These are phyloP conservation scores for Geotrichum klebahnii DNA, from an alignment of 1,139 yeast species.

Conservation along the genomic window DNA sequence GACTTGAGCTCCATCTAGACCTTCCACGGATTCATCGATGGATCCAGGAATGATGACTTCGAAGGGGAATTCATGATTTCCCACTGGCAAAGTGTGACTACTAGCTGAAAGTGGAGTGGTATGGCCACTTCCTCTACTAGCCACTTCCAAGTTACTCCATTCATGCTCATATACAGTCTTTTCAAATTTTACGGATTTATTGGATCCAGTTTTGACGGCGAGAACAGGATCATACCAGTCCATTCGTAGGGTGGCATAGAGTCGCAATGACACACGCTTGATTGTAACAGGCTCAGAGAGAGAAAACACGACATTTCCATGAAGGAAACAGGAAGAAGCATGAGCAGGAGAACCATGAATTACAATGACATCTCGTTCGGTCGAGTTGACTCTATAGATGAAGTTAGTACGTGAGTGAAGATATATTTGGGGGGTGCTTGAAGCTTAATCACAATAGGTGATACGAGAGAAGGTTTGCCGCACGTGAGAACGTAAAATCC, in stretches of 20 bases:
- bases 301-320: conserved; percentile 76
- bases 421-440: no score
- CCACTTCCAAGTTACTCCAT: conserved; percentile 66
- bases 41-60: conserved; percentile 80
- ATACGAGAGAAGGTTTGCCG: no score
- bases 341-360: conserved; percentile 73
- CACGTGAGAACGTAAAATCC: background rate
- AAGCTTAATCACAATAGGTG: no score
- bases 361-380: conserved; percentile 75
- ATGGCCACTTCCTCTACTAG: conserved; percentile 12
- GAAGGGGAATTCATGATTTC: conserved; percentile 90
- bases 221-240: conserved; percentile 38
- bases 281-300: conserved; percentile 72
- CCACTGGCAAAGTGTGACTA: conserved; percentile 47
- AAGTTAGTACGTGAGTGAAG: conserved; percentile 3
- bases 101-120: conserved; percentile 6
- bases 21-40: conserved; percentile 84
- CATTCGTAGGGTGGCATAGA: conserved; percentile 61
- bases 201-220: conserved; percentile 43
- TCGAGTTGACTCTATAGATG: conserved; percentile 44
- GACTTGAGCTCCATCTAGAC: conserved; percentile 79
- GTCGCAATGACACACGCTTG: conserved; percentile 56
- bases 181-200: conserved; percentile 56
- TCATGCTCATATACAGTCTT: conserved; percentile 68
- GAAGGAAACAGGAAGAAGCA: conserved; percentile 72